These are phyloP conservation scores for Chytriomyces sp. DNA, from an alignment of 192 early-diverging fungal genomes.

Conservation along the genomic window DNA sequence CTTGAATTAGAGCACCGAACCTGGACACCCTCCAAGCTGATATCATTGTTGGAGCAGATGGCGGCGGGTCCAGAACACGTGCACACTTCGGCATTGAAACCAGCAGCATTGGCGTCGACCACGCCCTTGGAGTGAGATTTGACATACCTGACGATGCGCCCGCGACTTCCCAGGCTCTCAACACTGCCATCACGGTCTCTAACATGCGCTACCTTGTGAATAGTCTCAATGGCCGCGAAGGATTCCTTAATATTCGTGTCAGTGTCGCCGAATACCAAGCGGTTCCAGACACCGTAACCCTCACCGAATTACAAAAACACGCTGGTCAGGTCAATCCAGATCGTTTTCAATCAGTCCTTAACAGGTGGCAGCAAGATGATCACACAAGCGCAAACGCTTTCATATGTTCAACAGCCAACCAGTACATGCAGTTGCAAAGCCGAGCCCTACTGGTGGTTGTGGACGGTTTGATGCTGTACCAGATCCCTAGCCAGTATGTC, in stretches of 20 bases:
- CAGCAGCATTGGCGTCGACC: neutral
- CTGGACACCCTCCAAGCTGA: neutral
- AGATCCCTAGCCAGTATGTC: neutral
- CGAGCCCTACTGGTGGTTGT: no score
- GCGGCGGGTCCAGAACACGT: neutral
- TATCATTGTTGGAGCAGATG: neutral
- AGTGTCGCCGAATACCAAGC: neutral
- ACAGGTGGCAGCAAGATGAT: no score
- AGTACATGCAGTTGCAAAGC: no score
- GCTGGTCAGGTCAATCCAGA: no score
- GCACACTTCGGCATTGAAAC: neutral
- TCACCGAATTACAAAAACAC: no score
- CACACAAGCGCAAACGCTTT: no score
- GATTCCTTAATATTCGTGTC: slow-evolving; percentile 9
- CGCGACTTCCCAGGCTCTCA: neutral
- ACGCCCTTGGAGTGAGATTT: neutral
- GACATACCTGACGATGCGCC: neutral
- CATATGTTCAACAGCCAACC: no score
- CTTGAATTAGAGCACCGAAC: neutral
- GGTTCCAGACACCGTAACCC: no score
- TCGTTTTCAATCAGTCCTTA: no score
- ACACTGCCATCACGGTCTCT: neutral
- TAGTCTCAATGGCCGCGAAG: neutral
- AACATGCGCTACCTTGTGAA: slow-evolving; percentile 4
- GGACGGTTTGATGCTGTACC: neutral